phyloP scores from a whole-genome alignment of 306 rosid genomes.

The Glycyrrhiza uralensis region DNA sequence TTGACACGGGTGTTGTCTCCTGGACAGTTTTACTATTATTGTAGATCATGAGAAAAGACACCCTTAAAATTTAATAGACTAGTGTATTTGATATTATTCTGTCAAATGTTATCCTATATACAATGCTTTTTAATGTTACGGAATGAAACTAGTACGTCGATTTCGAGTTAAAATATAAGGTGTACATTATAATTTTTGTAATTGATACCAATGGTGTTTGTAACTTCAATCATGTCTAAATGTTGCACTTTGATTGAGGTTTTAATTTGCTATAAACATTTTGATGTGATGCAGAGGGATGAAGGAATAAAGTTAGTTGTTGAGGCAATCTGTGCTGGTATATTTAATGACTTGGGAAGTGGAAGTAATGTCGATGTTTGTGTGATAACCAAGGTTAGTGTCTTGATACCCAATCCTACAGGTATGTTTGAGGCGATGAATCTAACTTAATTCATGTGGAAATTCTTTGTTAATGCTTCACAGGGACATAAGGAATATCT shows the following conservation, averaged over 20 bases:
- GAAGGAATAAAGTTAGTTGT: slow-evolving; percentile 70
- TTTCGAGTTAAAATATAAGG: background rate
- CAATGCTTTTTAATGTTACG: background rate
- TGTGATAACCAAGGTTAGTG: slow-evolving; percentile 87
- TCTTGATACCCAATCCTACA: background rate
- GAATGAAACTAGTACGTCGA: background rate
- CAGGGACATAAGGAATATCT: slow-evolving; percentile 94
- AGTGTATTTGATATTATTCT: background rate
- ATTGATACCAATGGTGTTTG: slow-evolving; percentile 1
- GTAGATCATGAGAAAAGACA: background rate
- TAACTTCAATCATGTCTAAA: background rate
- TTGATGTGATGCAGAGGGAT: slow-evolving; percentile 57
- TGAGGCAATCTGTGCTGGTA: slow-evolving; percentile 93
- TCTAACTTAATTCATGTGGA: slow-evolving; percentile 1
- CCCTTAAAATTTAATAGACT: background rate
- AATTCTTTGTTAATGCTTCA: slow-evolving; percentile 9
- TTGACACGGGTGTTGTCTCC: background rate
- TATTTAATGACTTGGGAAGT: slow-evolving; percentile 94
- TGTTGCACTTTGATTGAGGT: background rate
- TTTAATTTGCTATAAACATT: background rate
- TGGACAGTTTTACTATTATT: background rate
- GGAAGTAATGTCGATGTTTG: slow-evolving; percentile 96
- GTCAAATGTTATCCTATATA: background rate
- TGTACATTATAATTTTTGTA: background rate
- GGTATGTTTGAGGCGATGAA: slow-evolving; percentile 7